Evolutionary conservation across 1,284 basidiomycete species (phyloP), one percentile per base, ranked within the genome.

Genomic region (Trametes pubescens): DNA sequence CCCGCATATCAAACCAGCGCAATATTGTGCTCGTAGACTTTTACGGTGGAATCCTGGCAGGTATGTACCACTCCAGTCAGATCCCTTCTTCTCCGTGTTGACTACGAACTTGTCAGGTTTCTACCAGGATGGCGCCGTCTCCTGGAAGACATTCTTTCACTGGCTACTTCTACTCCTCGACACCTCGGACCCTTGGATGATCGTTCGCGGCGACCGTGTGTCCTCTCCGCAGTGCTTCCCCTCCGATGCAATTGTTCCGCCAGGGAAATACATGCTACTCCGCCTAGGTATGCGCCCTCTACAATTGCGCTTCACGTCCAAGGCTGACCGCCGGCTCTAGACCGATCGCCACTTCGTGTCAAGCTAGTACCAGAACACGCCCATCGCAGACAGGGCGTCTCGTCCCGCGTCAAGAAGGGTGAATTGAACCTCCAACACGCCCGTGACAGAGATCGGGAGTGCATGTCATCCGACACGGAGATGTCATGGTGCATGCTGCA

Each of bases 21-120:
- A 65, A 65, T 35, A 60, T 65, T 32, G 29, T 51, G 4, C 57
- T 65, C 34, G 32, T 21, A 13, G 64, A 65, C 60, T 65, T 57
- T 46, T 40, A 65, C 35, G 64, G 64, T 7, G 40, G 8, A 6
- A 21, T 44, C 40, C 40, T 44, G 5, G 40, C 40, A 18, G 40
- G 40, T 44, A 18, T n/a, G n/a, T n/a, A n/a, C n/a, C n/a, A n/a
- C n/a, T n/a, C n/a, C n/a, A n/a, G n/a, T n/a, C n/a, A n/a, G n/a
- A n/a, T n/a, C n/a, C n/a, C n/a, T n/a, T n/a, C n/a, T n/a, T n/a
- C n/a, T n/a, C n/a, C n/a, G n/a, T n/a, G n/a, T n/a, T n/a, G n/a
- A n/a, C n/a, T n/a, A n/a, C n/a, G n/a, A n/a, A n/a, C n/a, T 16
- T 51, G 10, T 11, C 48, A 53, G 51, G 51, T 11, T 35, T 53